Conservation (phyloP, 225 moss, liverwort and hornwort genomes). For the Anthoceros angustus region DNA sequence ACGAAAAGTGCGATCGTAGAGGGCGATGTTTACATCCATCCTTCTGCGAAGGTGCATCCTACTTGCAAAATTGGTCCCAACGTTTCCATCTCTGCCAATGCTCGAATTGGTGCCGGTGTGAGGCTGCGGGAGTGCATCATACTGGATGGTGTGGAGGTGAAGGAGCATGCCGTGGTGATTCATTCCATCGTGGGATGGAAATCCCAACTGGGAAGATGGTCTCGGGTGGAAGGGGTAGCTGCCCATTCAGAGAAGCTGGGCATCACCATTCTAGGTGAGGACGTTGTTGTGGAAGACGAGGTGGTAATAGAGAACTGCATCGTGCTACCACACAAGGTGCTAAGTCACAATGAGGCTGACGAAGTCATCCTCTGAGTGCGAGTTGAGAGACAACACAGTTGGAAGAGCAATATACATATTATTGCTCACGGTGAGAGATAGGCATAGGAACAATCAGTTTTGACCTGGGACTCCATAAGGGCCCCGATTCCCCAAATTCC, state of each 20-base stretch:
- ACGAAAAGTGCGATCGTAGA: constrained; percentile 51
- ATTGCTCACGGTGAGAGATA: no score
- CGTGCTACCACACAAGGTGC: constrained; percentile 80
- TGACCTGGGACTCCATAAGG: no score
- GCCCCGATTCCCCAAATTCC: no score
- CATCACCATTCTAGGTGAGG: constrained; percentile 53
- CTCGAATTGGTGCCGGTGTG: constrained; percentile 89
- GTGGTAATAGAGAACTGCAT: constrained; percentile 96
- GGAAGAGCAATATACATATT: no score
- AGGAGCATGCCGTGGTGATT: constrained; percentile 93
- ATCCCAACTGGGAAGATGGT: constrained; percentile 75
- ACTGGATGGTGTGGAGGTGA: constrained; percentile 90
- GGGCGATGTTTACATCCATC: constrained; percentile 92
- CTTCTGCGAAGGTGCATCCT: constrained; percentile 91
- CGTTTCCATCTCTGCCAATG: constrained; percentile 89
- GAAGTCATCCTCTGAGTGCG: constrained; percentile 77
- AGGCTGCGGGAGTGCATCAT: constrained; percentile 78
- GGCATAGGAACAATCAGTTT: no score
- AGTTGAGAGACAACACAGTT: not conserved
- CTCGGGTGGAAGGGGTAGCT: constrained; percentile 67
- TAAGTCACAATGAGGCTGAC: constrained; percentile 68
- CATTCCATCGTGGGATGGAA: constrained; percentile 97
- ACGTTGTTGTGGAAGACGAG: constrained; percentile 89
- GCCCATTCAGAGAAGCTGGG: constrained; percentile 31
- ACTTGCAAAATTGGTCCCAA: constrained; percentile 95